A percentile compares a stretch with the other conserved stretches of the same genome.
phyloP scores from a whole-genome alignment of 1,139 yeast species.

The Candida sp. region DNA sequence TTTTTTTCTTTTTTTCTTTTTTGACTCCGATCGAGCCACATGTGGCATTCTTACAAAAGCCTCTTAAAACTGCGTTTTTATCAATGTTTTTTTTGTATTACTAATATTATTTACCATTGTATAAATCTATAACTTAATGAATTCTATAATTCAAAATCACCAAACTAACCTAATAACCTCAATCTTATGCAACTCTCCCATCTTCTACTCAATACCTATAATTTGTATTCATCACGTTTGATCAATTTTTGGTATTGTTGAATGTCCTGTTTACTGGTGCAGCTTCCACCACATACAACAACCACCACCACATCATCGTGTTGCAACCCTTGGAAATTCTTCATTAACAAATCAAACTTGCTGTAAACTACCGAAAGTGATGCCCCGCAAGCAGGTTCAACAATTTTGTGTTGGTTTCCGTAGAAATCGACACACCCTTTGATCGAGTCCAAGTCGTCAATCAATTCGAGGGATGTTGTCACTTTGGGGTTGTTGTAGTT shows the following conservation, averaged over 20 bases:
- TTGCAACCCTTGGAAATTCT: slow-evolving; percentile 26
- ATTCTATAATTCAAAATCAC: no score
- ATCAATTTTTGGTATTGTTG: slow-evolving; percentile 8
- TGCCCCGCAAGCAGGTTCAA: slow-evolving; percentile 81
- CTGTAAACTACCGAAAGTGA: slow-evolving; percentile 52
- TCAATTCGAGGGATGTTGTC: slow-evolving; percentile 38
- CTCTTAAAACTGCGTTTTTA: no score
- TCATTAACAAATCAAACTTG: slow-evolving; percentile 26
- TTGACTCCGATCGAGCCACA: neutral
- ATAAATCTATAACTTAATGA: no score
- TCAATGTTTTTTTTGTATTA: no score
- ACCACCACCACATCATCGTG: slow-evolving; percentile 51
- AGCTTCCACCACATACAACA: slow-evolving; percentile 60
- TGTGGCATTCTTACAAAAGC: no score
- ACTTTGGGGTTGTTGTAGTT: slow-evolving; percentile 27
- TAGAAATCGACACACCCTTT: slow-evolving; percentile 49
- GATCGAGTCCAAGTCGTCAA: slow-evolving; percentile 55
- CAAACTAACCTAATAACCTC: no score
- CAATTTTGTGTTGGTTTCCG: slow-evolving; percentile 44
- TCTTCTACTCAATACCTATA: slow-evolving; percentile 4
- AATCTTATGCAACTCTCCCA: no score
- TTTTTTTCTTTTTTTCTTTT: neutral
- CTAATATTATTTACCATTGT: no score
- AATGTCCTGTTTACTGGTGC: slow-evolving; percentile 25
- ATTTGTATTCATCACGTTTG: slow-evolving; percentile 10